phyloP scores from a whole-genome alignment of 768 basidiomycete genomes.

The Hydnum rufescens region DNA sequence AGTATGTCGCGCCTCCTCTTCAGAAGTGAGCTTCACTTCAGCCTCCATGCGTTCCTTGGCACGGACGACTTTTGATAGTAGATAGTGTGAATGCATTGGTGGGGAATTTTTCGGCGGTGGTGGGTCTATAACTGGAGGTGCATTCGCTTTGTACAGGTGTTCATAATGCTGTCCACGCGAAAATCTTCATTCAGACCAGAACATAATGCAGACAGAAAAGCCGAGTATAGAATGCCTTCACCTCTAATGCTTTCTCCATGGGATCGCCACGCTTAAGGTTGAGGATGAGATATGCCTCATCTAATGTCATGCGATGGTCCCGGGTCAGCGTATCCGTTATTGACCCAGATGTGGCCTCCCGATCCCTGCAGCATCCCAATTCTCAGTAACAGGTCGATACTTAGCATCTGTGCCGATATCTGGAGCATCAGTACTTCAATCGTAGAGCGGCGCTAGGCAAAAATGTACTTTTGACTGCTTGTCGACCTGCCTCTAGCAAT shows the following conservation, averaged over 20 bases:
- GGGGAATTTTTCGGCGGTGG: constrained; percentile 22
- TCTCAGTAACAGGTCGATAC: constrained; percentile 46
- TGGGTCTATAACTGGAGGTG: constrained; percentile 29
- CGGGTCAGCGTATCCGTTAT: constrained; percentile 63
- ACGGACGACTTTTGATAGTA: constrained; percentile 92
- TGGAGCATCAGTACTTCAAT: not conserved
- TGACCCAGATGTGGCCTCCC: constrained; percentile 53
- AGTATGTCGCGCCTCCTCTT: not conserved
- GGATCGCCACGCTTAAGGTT: constrained; percentile 62
- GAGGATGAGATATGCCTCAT: constrained; percentile 85
- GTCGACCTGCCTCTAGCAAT: constrained; percentile 69
- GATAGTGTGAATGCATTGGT: constrained; percentile 61
- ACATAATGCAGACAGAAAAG: not conserved
- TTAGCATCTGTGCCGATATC: constrained; percentile 49
- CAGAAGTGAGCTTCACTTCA: constrained; percentile 28
- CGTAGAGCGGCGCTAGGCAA: not conserved
- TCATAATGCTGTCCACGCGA: constrained; percentile 55
- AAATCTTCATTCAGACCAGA: not conserved
- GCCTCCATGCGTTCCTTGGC: constrained; percentile 91
- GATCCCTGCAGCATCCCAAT: constrained; percentile 49
- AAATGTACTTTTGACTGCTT: constrained; percentile 77
- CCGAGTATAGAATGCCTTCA: constrained; percentile 14
- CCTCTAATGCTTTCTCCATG: constrained; percentile 54
- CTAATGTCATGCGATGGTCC: constrained; percentile 79
- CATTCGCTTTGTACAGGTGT: constrained; percentile 78